Evolutionary conservation across 129 eudicot genomes (phyloP), one percentile per base, ranked within the genome.

Genomic region (Oenanthe sinensis): DNA sequence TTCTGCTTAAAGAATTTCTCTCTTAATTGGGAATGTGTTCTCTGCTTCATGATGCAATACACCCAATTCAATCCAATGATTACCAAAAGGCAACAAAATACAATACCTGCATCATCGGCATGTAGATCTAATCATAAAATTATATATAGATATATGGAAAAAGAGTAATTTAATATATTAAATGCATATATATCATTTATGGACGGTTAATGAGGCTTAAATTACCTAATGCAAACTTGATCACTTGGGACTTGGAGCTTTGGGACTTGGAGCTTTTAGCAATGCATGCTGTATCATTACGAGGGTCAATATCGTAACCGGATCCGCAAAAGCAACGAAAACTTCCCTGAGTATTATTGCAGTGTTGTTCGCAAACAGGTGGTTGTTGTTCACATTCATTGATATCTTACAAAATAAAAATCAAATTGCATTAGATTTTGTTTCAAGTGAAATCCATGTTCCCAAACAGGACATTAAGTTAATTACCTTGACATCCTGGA

Each of bases 401-500:
- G 17, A 85, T 89, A 78, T 87, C 93, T 87, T 1, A 24, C 74
- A 36, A 37, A 37, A 69, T 0, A 7, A 37, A 37, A 3, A 63
- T 8, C 48, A 22, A 20, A 74, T 8, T 12, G 2, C 24, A 4
- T 15, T 17, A 40, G 3, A 2, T 67, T 10, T n/a, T n/a, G n/a
- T n/a, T n/a, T n/a, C n/a, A n/a, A n/a, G n/a, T n/a, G n/a, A n/a
- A n/a, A n/a, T n/a, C n/a, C n/a, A n/a, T n/a, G n/a, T n/a, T n/a
- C n/a, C n/a, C n/a, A n/a, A 13, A 13, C 8, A 60, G 36, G 15
- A 60, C n/a, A 60, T 15, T 14, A 0, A 33, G 36, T 33, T 28
- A 30, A 30, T 40, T 47, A 89, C 92, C 92, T 82, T 75, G 80
- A 85, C 92, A 86, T 48, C 92, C 92, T 20, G 80, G 81, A 33